Evolutionary conservation across 441 rosid genomes (phyloP), one percentile per base, ranked within the genome.

Genomic region (Populus hybrid): DNA sequence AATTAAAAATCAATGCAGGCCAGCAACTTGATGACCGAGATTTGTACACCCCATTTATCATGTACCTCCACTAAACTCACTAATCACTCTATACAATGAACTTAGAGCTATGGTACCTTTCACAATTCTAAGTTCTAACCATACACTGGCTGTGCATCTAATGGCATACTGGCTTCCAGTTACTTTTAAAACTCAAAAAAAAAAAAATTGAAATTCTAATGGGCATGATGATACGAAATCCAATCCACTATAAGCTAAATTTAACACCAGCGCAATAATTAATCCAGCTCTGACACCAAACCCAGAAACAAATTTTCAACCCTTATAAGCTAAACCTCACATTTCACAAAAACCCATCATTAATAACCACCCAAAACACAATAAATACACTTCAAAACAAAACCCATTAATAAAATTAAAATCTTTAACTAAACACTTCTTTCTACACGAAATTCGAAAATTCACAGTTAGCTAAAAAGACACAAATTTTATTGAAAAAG

Each of bases 361-460:
- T 50, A 72, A 73, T 4, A 64, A 65, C 5, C 50, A 45, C 68
- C 53, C 21, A 61, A 42, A 20, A 75, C 64, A 45, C 33, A 23
- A 16, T 1, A 28, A 61, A 50, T 8, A 6, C 9, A 61, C 72
- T 40, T 71, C 40, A n/a, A 75, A 65, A 6, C 68, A 36, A n/a
- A n/a, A 45, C 7, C 67, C 20, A 73, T 64, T 61, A 56, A 71
- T 36, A 6, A 45, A 81, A 38, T 73, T 28, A 59, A 59, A 56
- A 69, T 26, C 45, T 74, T 68, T 33, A 69, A 69, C 18, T 16
- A 38, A 38, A 38, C 42, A 9, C 42, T 38, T 38, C 42, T 45
- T 45, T 11, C 53, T 14, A 12, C 53, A 45, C 66, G 68, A 21
- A 61, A 31, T 28, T 31, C 38, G 45, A 14, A 31, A 68, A 38